These are phyloP conservation scores for Syncephalastrum monosporum DNA, from an alignment of 371 early-diverging fungal species.

Conservation along the genomic window DNA sequence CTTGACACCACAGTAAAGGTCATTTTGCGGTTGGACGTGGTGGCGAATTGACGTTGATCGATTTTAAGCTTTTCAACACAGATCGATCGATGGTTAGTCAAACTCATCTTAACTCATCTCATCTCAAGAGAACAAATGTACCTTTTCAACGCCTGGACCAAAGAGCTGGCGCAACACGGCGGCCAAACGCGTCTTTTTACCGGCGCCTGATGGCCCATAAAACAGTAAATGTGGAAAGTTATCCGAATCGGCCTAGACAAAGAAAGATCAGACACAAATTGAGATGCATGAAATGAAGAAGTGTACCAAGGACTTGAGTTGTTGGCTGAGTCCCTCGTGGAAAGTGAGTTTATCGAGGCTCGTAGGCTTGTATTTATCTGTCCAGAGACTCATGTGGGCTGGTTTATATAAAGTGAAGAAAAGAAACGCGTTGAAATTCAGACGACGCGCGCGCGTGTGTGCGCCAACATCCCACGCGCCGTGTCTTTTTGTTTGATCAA, in stretches of 20 bases:
- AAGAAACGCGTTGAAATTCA: conserved; percentile 3
- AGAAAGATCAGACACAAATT: not conserved
- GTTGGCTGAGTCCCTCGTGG: conserved; percentile 72
- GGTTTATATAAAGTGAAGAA: not conserved
- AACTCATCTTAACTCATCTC: not conserved
- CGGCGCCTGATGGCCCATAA: conserved; percentile 96
- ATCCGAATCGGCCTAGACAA: conserved; percentile 62
- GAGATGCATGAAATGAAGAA: not conserved
- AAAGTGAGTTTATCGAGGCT: conserved; percentile 85
- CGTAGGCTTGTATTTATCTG: conserved; percentile 95
- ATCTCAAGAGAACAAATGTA: conserved; percentile 16
- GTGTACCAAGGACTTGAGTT: conserved; percentile 77
- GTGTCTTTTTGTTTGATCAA: too few species aligned
- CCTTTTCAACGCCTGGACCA: conserved; percentile 94
- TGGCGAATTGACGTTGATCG: conserved; percentile 80
- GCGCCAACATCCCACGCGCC: too few species aligned
- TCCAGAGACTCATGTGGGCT: conserved; percentile 87
- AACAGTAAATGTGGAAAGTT: conserved; percentile 97
- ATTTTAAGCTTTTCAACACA: conserved; percentile 72
- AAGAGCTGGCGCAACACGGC: conserved; percentile 84
- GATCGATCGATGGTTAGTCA: not conserved
- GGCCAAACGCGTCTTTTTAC: conserved; percentile 96
- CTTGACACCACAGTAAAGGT: conserved; percentile 85
- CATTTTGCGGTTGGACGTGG: conserved; percentile 82
- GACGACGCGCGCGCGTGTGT: too few species aligned